These are phyloP conservation scores for Biscogniauxia marginata DNA, from an alignment of 2,329 filamentous ascomycete species.

Conservation along the genomic window DNA sequence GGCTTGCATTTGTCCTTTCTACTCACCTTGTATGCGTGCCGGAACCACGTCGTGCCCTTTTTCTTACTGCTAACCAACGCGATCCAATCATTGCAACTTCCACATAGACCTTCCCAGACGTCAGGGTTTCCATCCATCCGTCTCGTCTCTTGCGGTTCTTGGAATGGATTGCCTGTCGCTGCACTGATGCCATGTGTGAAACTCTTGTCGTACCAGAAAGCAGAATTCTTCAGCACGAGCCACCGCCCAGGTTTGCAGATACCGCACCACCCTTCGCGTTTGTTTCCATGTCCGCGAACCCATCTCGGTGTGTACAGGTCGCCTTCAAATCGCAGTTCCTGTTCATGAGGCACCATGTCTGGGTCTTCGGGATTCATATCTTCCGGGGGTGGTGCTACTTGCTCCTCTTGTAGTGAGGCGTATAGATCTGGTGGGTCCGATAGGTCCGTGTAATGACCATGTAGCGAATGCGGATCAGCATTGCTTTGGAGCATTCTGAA, in stretches of 20 bases:
- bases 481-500: constrained; percentile 76
- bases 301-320: constrained; percentile 82
- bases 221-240: constrained; percentile 86
- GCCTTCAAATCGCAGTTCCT: constrained; percentile 74
- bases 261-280: constrained; percentile 86
- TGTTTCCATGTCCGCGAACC: constrained; percentile 83
- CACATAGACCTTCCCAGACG: constrained; percentile 78
- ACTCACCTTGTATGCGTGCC: constrained; percentile 79
- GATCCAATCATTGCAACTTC: constrained; percentile 78
- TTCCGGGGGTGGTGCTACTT: constrained; percentile 70
- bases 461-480: constrained; percentile 64
- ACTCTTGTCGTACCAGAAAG: constrained; percentile 91
- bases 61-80: constrained; percentile 82
- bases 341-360: constrained; percentile 73
- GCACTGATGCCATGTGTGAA: constrained; percentile 87
- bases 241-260: constrained; percentile 84
- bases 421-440: constrained; percentile 77
- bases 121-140: constrained; percentile 79
- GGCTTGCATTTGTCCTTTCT: neutral
- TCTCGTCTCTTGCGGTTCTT: constrained; percentile 71
- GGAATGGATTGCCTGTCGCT: constrained; percentile 74
- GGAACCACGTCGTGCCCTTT: constrained; percentile 90
- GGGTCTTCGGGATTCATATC: constrained; percentile 80
- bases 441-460: constrained; percentile 69
- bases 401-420: constrained; percentile 71